phyloP scores from a whole-genome alignment of 2,329 filamentous ascomycete genomes.

The Knoxdaviesia capensis region DNA sequence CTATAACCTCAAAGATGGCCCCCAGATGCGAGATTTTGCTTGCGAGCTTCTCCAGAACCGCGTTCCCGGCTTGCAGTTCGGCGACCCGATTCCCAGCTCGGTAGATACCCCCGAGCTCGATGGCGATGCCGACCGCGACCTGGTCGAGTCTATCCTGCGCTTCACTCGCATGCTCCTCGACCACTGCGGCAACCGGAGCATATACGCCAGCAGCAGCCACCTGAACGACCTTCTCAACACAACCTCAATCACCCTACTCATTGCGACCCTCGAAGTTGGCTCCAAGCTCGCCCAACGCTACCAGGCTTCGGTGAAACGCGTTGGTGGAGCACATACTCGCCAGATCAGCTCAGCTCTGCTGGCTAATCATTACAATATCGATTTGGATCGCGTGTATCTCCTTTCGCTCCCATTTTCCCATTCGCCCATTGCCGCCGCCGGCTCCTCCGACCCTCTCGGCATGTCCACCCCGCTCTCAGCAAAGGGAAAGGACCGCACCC shows the following conservation, averaged over 20 bases:
- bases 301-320: slow-evolving; percentile 67
- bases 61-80: slow-evolving; percentile 27
- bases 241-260: slow-evolving; percentile 60
- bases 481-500: slow-evolving; percentile 60
- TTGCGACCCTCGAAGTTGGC: slow-evolving; percentile 58
- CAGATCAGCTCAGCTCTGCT: slow-evolving; percentile 55
- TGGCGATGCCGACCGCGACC: slow-evolving; percentile 56
- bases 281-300: slow-evolving; percentile 84
- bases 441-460: slow-evolving; percentile 21
- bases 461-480: slow-evolving; percentile 27
- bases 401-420: slow-evolving; percentile 69
- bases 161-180: slow-evolving; percentile 82
- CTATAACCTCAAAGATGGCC: slow-evolving; percentile 63
- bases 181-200: slow-evolving; percentile 88
- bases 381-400: slow-evolving; percentile 64
- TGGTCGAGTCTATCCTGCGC: slow-evolving; percentile 60
- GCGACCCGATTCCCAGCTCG: slow-evolving; percentile 10
- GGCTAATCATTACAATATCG: slow-evolving; percentile 66
- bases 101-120: slow-evolving; percentile 25
- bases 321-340: slow-evolving; percentile 28
- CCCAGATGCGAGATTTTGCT: slow-evolving; percentile 60
- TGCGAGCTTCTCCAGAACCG: slow-evolving; percentile 43
- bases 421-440: slow-evolving; percentile 32
- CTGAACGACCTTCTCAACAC: slow-evolving; percentile 79
- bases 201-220: slow-evolving; percentile 85